Evolutionary conservation across 352 stramenopile genomes (phyloP).

Genomic region (Phytopythium chamaehyphon): DNA sequence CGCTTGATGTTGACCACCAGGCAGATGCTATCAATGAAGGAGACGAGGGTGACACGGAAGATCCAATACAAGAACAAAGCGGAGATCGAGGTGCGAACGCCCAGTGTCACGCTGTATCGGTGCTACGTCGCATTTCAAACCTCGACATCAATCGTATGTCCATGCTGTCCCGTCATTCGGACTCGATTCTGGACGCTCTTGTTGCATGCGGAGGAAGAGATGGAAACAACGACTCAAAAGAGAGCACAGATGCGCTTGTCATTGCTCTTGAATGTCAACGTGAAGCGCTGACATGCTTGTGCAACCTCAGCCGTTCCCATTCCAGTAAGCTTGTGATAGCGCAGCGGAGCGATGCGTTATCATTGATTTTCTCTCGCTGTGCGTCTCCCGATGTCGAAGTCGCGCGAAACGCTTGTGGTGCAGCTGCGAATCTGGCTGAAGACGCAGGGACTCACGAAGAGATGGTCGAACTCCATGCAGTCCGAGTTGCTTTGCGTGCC

Average conservation of each 20-base stretch:
- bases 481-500: constrained; percentile 86
- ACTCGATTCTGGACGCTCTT: constrained; percentile 55
- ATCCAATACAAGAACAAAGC: neutral
- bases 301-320: constrained; percentile 75
- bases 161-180: constrained; percentile 60
- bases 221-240: neutral
- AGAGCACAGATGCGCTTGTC: constrained; percentile 14
- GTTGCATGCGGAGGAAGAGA: constrained; percentile 31
- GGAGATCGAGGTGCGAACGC: constrained; percentile 36
- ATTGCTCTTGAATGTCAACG: constrained; percentile 82
- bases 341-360: constrained; percentile 26
- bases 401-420: constrained; percentile 87
- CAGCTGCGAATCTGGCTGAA: constrained; percentile 91
- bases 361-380: constrained; percentile 69
- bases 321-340: constrained; percentile 80
- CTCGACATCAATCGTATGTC: constrained; percentile 82
- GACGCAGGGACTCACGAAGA: constrained; percentile 73
- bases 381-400: constrained; percentile 88
- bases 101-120: constrained; percentile 89
- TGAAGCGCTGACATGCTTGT: constrained; percentile 87
- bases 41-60: neutral
- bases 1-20: constrained; percentile 39
- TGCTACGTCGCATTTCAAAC: constrained; percentile 82
- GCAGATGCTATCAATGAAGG: neutral
- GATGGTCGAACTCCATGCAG: constrained; percentile 82